A percentile compares a stretch with the other conserved stretches of the same genome.
Conservation (phyloP, 805 yeast genomes). For the Spathaspora hagerdaliae region DNA sequence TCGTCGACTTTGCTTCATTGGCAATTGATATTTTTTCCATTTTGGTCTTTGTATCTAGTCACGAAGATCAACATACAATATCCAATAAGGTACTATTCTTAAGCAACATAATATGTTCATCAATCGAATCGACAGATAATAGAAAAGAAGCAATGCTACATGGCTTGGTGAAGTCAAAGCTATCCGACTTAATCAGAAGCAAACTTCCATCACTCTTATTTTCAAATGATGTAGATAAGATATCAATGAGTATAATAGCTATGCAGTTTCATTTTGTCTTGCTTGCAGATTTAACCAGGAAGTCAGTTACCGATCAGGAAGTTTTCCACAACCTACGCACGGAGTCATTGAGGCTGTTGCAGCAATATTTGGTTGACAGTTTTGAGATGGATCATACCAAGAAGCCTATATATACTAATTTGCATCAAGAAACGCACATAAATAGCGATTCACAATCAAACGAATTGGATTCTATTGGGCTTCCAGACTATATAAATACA, state of each 20-base stretch:
- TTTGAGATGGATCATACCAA: constrained; percentile 2
- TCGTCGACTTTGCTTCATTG: constrained; percentile 25
- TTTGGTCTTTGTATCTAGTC: constrained; percentile 10
- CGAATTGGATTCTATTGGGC: constrained; percentile 25
- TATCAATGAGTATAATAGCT: constrained; percentile 21
- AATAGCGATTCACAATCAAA: neutral
- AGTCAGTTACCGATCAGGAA: neutral
- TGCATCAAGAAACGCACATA: too few relatives aligned
- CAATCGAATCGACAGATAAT: neutral
- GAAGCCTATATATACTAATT: too few relatives aligned
- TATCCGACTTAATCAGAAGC: constrained; percentile 20
- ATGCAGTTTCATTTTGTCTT: constrained; percentile 27
- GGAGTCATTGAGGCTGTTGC: constrained; percentile 10
- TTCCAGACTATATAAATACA: constrained; percentile 36
- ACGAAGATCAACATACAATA: neutral
- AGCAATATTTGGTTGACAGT: constrained; percentile 13
- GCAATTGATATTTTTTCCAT: constrained; percentile 26
- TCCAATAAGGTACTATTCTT: neutral
- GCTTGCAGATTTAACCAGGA: constrained; percentile 11
- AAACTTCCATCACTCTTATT: constrained; percentile 22
- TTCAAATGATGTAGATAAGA: constrained; percentile 31
- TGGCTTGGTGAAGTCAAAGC: constrained; percentile 11
- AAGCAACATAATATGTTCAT: neutral
- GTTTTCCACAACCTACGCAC: constrained; percentile 4
- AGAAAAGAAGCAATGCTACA: too few relatives aligned